Evolutionary conservation across 2,329 filamentous ascomycete species (phyloP), one percentile per base, ranked within the genome.

Genomic region (Fusarium oligoseptatum): DNA sequence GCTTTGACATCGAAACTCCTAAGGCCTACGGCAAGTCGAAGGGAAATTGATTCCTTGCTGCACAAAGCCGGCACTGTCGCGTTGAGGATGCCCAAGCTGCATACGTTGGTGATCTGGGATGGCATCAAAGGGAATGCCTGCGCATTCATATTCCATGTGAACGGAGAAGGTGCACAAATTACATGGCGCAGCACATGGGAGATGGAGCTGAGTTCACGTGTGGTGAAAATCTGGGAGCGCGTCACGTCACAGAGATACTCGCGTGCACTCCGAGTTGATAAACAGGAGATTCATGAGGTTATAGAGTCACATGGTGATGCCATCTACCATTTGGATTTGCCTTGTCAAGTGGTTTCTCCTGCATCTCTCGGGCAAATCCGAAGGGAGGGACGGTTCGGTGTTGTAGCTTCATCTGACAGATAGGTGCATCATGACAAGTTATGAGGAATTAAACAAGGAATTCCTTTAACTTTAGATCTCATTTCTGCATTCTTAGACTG

Each of bases 31-130:
- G 66, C 57, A 60, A 73, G 65, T 7, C 70, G 61, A 48, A 10
- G 67, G 43, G 5, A 69, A 37, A 78, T 79, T 57, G 62, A 77
- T 20, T 41, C 4, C 57, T 67, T 83, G 64, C 67, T 83, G 36
- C 65, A 60, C 50, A 60, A n/a, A 60, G 81, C 77, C 27, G 69
- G 78, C 0, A 61, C 48, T 10, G 9, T 73, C 62, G 79, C 71
- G n/a, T 75, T 58, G 60, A 58, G 72, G 45, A 83, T 83, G 80
- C 80, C 80, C n/a, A 73, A 71, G 55, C 9, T 83, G 39, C 74
- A 78, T 27, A 81, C 75, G 4, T 66, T 84, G 56, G 80, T 81
- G 57, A 68, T 83, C n/a, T 83, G 81, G 82, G 81, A 83, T 68
- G 78, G 80, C 55, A 61, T 57, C 41, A 77, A 68, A 48, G 77